A percentile compares a stretch with the other conserved stretches of the same genome.
Evolutionary conservation across 352 stramenopile species (phyloP).

Genomic region (Stramenopiles sp.): DNA sequence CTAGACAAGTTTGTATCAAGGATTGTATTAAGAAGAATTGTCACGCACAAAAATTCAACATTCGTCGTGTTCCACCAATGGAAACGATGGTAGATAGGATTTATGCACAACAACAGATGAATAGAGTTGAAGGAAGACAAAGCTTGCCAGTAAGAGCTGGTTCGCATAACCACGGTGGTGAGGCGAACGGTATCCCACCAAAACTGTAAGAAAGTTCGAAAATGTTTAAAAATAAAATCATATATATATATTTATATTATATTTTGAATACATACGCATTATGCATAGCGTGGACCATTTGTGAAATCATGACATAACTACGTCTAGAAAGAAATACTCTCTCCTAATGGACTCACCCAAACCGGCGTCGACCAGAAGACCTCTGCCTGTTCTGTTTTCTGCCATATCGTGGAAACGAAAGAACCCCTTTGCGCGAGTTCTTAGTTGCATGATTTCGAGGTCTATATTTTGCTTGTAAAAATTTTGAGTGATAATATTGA

Average conservation of each 20-base stretch:
- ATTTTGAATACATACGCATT: too few relatives aligned
- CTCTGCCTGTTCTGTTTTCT: too few relatives aligned
- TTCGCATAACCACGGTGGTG: not conserved
- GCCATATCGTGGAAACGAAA: not conserved
- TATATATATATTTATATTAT: not conserved
- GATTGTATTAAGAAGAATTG: not conserved
- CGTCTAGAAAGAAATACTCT: not conserved
- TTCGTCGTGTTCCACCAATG: not conserved
- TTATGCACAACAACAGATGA: not conserved
- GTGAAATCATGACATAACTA: not conserved
- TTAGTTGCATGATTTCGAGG: not conserved
- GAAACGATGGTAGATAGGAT: not conserved
- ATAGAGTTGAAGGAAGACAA: not conserved
- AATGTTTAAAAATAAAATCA: not conserved
- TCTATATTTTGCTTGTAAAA: not conserved
- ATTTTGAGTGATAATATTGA: too few relatives aligned
- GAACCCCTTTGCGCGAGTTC: not conserved
- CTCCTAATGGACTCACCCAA: too few relatives aligned
- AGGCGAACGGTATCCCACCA: not conserved
- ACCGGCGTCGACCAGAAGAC: too few relatives aligned
- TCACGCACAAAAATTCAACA: not conserved
- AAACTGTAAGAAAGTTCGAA: not conserved
- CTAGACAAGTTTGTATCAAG: not conserved
- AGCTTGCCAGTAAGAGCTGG: not conserved
- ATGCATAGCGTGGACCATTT: too few relatives aligned